Percentiles rank a stretch among this genome's conserved stretches.
Conservation (phyloP, 2,329 filamentous ascomycete species). For the Cladophialophora immunda region DNA sequence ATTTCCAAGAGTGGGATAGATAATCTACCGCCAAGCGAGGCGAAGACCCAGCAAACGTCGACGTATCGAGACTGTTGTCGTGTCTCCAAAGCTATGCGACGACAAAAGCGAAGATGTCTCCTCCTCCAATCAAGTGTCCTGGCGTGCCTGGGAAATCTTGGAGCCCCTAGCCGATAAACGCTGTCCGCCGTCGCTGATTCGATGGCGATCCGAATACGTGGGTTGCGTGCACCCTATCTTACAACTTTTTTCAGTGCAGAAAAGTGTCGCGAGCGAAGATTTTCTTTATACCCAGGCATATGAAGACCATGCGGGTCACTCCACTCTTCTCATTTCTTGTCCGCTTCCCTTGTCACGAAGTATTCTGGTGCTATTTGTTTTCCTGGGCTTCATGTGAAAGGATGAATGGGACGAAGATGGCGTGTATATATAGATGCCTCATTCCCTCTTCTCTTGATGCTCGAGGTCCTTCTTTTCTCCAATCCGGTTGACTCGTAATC, state of each 20-base stretch:
- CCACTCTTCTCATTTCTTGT: background rate
- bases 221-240: background rate
- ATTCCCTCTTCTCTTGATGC: background rate
- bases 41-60: background rate
- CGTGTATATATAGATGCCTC: background rate
- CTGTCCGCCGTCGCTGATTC: constrained; percentile 5
- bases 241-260: background rate
- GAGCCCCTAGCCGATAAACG: background rate
- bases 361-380: background rate
- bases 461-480: background rate
- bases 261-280: background rate
- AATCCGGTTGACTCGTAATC: background rate
- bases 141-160: background rate
- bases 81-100: background rate
- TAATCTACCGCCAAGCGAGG: background rate
- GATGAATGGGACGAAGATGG: background rate
- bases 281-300: background rate
- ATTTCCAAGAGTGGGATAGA: background rate
- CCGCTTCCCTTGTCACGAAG: background rate
- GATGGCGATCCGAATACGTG: constrained; percentile 18
- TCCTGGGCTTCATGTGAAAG: background rate
- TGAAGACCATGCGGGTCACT: background rate
- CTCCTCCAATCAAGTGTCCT: background rate
- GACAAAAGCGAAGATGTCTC: background rate
- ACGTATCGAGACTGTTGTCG: background rate